Evolutionary conservation across 2,329 filamentous ascomycete species (phyloP).

Genomic region (Apiospora arundinis): DNA sequence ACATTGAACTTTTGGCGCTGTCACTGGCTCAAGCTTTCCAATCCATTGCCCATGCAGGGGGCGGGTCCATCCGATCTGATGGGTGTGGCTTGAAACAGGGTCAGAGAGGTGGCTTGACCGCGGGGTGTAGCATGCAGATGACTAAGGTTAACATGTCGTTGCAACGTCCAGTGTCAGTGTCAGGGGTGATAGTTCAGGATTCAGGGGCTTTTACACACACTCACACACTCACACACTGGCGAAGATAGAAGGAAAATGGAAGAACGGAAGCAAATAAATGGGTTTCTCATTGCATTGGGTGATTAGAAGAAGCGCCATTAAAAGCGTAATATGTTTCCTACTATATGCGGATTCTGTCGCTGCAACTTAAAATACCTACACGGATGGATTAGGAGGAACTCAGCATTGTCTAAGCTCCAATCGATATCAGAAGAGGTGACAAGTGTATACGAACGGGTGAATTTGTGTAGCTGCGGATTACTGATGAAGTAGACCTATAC

Average conservation of each 20-base stretch:
- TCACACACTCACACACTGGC: neutral
- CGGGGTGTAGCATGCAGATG: neutral
- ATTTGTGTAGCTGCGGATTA: too few species aligned
- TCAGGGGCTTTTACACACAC: neutral
- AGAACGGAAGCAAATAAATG: too few species aligned
- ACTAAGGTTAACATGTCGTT: neutral
- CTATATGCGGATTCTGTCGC: too few species aligned
- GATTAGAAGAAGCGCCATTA: too few species aligned
- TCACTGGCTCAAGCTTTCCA: neutral
- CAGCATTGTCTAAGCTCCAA: too few species aligned
- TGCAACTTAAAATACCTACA: too few species aligned
- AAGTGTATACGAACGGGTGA: too few species aligned
- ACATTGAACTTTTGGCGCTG: neutral
- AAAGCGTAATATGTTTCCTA: too few species aligned
- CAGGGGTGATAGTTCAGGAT: neutral
- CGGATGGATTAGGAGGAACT: too few species aligned
- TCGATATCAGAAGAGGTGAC: too few species aligned
- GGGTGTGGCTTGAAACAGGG: slow-evolving; percentile 9
- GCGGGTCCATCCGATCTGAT: neutral
- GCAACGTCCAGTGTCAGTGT: neutral
- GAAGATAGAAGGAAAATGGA: too few species aligned
- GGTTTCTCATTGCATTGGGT: too few species aligned
- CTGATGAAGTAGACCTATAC: neutral
- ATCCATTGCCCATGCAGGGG: neutral
- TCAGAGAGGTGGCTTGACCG: neutral